These are phyloP conservation scores for Paecilomyces niveus DNA, from an alignment of 2,329 filamentous ascomycete genomes.

Conservation along the genomic window DNA sequence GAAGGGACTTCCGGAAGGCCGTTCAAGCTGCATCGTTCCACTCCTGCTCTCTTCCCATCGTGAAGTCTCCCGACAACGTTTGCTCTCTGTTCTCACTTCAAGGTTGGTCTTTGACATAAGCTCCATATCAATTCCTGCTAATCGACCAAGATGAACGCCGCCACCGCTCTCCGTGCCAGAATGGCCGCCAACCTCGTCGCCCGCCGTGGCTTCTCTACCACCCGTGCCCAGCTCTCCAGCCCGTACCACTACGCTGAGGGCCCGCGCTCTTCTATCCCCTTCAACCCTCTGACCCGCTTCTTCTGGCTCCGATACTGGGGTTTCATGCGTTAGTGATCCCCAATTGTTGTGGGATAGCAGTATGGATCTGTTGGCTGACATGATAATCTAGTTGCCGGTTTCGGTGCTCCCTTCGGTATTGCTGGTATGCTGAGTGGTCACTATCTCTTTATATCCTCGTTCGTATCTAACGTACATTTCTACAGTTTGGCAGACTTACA, in stretches of 20 bases:
- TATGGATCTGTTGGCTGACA: constrained; percentile 29
- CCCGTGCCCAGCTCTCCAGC: constrained; percentile 74
- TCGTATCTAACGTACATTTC: constrained; percentile 17
- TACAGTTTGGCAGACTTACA: constrained; percentile 61
- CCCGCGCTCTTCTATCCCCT: constrained; percentile 88
- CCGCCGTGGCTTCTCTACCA: constrained; percentile 92
- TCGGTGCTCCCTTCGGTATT: constrained; percentile 54
- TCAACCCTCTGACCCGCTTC: constrained; percentile 86
- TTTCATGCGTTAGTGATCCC: constrained; percentile 57
- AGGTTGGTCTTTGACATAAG: constrained; percentile 18
- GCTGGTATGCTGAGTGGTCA: constrained; percentile 47
- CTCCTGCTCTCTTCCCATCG: constrained; percentile 1
- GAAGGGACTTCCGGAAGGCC: constrained; percentile 1
- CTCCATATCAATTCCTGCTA: constrained; percentile 32
- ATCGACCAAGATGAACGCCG: constrained; percentile 67
- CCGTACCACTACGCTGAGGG: constrained; percentile 99
- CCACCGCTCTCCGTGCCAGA: constrained; percentile 55
- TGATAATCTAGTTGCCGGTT: constrained; percentile 45
- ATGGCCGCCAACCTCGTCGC: constrained; percentile 61
- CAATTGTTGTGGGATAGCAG: neutral
- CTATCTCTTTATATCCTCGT: neutral
- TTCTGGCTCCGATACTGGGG: constrained; percentile 79
- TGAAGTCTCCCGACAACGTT: neutral
- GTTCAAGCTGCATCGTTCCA: constrained; percentile 3
- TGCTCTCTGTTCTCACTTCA: constrained; percentile 11